Conservation (phyloP, 192 early-diverging fungal species). For the Geranomyces michiganensis region DNA sequence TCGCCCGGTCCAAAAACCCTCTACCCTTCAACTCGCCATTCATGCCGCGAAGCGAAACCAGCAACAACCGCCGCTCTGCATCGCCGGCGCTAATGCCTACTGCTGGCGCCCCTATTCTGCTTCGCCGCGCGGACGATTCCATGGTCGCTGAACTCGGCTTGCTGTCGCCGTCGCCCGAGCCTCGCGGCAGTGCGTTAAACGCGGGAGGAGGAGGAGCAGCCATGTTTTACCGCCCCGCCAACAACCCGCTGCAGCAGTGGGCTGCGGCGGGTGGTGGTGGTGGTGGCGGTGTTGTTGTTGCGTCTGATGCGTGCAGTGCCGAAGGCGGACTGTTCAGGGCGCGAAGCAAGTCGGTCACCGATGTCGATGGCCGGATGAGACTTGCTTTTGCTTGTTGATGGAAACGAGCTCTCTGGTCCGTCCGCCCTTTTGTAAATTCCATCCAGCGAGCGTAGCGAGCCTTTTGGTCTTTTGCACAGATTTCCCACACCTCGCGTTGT, state of each 20-base stretch:
- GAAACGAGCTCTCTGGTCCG: not conserved
- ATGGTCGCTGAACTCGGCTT: constrained; percentile 21
- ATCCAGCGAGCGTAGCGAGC: too few relatives aligned
- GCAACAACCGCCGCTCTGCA: not conserved
- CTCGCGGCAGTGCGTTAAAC: not conserved
- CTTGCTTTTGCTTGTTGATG: constrained; percentile 27
- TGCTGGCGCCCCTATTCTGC: not conserved
- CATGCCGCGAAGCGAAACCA: not conserved
- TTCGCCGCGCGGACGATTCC: not conserved
- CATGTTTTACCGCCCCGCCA: constrained; percentile 1
- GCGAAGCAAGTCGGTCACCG: constrained; percentile 32
- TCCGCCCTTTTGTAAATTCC: too few relatives aligned
- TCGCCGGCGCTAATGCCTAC: constrained; percentile 1
- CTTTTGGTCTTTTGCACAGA: too few relatives aligned
- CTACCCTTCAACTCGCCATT: constrained; percentile 31
- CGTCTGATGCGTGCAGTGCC: not conserved
- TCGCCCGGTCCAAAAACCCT: constrained; percentile 26
- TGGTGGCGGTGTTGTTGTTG: too few relatives aligned
- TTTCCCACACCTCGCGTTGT: too few relatives aligned
- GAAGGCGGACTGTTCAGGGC: constrained; percentile 1
- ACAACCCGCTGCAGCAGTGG: constrained; percentile 10
- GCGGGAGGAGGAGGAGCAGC: too few relatives aligned
- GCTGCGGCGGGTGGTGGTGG: too few relatives aligned
- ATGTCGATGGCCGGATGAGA: constrained; percentile 26
- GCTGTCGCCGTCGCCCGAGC: constrained; percentile 30